Base-by-base conservation (phyloP, 1,284 basidiomycete species). In the Afroboletus lepidellus region DNA sequence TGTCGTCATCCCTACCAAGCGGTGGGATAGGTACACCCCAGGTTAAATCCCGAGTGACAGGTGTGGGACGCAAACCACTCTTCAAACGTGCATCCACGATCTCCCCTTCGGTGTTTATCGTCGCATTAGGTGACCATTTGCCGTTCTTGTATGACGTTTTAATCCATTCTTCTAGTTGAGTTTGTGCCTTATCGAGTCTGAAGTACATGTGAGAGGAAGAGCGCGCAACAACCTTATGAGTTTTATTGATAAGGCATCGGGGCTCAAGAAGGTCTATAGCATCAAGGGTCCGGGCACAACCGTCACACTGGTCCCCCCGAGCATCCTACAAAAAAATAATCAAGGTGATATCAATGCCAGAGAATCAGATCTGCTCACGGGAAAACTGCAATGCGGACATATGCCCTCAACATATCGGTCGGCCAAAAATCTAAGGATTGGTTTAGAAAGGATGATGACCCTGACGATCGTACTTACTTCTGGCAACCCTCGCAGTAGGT, bases 221-320 rank as follows among this genome's bases (percentile, higher is more conserved):
- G 51, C 82, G 80, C 24, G 87, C 84, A 8, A 84, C 82, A 38
- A 96, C 81, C 50, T 74, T 79, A 68, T 98, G 97, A 0, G 80
- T 77, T 66, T 85, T 88, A 69, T 92, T 79, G 62, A 98, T 79
- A 59, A 97, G 87, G 72, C 97, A 99, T 33, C 94, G 85, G n/a
- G 97, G 97, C 63, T 95, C 87, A 72, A 97, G 82, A 55, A 99
- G 84, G 64, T 98, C 94, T 55, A 96, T 83, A 2, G 94, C 92
- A 55, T 97, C 96, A 48, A 97, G 83, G 8, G 96, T 97, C 58
- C 94, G 84, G 38, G 89, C 85, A 67, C 97, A 99, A 55, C 86
- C 81, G 72, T 99, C 97, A 72, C 97, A 99, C 77, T 99, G 97
- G 71, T 99, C 97, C 11, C 97, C 97, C 42, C 97, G 90, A 34